Evolutionary conservation across 208 protist species (phyloP).

Genomic region (Wallacemonas rigidus): DNA sequence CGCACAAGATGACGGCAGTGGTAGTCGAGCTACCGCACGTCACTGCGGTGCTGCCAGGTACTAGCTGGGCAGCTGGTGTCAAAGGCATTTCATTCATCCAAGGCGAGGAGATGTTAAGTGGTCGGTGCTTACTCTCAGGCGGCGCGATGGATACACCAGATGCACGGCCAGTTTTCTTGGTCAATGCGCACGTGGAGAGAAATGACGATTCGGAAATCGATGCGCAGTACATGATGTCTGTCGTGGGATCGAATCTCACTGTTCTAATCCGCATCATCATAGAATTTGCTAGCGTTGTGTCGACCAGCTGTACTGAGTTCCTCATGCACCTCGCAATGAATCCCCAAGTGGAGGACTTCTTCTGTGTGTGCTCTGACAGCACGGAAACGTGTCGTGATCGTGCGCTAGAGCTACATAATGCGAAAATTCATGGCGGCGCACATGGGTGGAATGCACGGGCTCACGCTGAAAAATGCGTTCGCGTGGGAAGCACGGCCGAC

Average conservation of each 20-base stretch:
- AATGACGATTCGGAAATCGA: no score
- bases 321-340: conserved; percentile 22
- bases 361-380: conserved; percentile 29
- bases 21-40: conserved; percentile 8
- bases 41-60: conserved; percentile 13
- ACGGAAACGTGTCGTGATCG: conserved; percentile 26
- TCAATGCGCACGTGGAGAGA: no score
- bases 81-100: conserved; percentile 8
- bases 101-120: conserved; percentile 9
- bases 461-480: conserved; percentile 28
- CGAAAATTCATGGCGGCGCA: conserved; percentile 12
- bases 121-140: not conserved
- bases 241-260: conserved; percentile 5
- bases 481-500: conserved; percentile 30
- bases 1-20: conserved; percentile 3
- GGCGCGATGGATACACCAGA: not conserved
- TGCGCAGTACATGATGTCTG: not conserved
- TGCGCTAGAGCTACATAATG: conserved; percentile 15
- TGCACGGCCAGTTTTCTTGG: no score
- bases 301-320: conserved; percentile 14
- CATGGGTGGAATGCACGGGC: conserved; percentile 20
- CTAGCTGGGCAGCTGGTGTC: conserved; percentile 8
- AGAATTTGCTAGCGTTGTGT: not conserved
- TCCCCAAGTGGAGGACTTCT: conserved; percentile 22
- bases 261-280: conserved; percentile 21